A percentile compares a stretch with the other conserved stretches of the same genome.
Conservation (phyloP, 768 basidiomycete genomes). For the Tubosaeta sp. region DNA sequence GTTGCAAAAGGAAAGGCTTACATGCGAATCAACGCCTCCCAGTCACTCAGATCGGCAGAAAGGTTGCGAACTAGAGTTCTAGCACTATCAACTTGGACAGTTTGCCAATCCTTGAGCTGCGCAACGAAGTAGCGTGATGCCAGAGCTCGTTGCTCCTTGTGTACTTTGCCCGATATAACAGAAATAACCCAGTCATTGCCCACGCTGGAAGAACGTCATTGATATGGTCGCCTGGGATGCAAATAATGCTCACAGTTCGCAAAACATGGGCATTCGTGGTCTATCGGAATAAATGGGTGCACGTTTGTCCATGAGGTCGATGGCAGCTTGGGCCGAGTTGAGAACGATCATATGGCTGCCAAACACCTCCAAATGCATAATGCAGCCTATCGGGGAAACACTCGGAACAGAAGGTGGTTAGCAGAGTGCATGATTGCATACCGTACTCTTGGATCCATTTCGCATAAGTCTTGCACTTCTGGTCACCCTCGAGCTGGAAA, state of each 20-base stretch:
- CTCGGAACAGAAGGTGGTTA: neutral
- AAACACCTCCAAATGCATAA: neutral
- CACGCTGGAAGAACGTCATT: neutral
- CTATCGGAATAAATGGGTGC: constrained; percentile 1
- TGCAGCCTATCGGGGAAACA: neutral
- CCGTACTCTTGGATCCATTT: constrained; percentile 1
- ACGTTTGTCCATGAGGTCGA: constrained; percentile 5
- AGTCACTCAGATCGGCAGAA: neutral
- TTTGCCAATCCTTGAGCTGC: constrained; percentile 14
- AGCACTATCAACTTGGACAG: constrained; percentile 6
- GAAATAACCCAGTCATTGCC: constrained; percentile 1
- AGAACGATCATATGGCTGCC: constrained; percentile 26
- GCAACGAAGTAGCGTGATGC: constrained; percentile 9
- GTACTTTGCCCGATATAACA: constrained; percentile 4
- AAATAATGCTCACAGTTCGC: neutral
- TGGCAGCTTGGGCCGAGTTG: constrained; percentile 26
- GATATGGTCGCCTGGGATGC: neutral
- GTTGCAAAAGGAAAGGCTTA: neutral
- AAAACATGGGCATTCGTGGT: constrained; percentile 1
- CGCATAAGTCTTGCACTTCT: neutral
- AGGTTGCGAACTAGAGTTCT: constrained; percentile 3
- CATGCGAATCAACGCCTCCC: neutral
- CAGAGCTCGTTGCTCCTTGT: constrained; percentile 7
- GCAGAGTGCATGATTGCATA: neutral
- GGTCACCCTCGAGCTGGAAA: neutral